Evolutionary conservation across 441 rosid genomes (phyloP), one percentile per base, ranked within the genome.

Genomic region (Geranium incanum): DNA sequence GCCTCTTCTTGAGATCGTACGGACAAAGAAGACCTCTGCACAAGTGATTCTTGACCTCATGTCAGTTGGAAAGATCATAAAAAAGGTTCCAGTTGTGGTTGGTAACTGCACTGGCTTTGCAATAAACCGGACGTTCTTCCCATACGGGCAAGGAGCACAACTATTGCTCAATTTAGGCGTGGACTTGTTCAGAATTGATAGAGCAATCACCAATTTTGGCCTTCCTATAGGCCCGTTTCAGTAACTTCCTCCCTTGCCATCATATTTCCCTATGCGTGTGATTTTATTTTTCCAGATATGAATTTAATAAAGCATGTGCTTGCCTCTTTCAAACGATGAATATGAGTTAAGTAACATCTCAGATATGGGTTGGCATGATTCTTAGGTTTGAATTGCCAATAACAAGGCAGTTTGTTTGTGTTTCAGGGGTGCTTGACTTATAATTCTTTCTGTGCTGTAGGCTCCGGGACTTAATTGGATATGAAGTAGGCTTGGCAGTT

Each of bases 391-490:
- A 9, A 43, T 50, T 50, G 16, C 16, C 16, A 50, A 13, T 12
- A n/a, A 50, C 59, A 12, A 2, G 16, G n/a, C 12, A 13, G 3
- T 12, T 13, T 5, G 3, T 12, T 13, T 5, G 2, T 16, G 16
- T 12, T 50, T 50, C 4, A 3, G 13, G 15, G n/a, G 59, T 50
- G 59, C 16, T 50, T 50, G 36, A 66, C 0, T 0, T 33, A 52
- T 64, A n/a, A 12, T 12, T 59, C 18, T 68, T 2, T 28, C 8
- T 65, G 75, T 70, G 57, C 15, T 69, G 67, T 73, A 95, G 99
- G 92, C 97, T 92, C 75, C 90, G 82, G 84, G 99, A 95, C 76
- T 73, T 95, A 59, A 80, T 90, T 72, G 97, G 99, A 75, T 90
- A 95, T 41, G 97, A 96, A 71, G 91, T 90, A 68, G 89, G 86